Evolutionary conservation across 2,329 filamentous ascomycete species (phyloP).

Genomic region (Nothophaeocryptopus gaeumannii): DNA sequence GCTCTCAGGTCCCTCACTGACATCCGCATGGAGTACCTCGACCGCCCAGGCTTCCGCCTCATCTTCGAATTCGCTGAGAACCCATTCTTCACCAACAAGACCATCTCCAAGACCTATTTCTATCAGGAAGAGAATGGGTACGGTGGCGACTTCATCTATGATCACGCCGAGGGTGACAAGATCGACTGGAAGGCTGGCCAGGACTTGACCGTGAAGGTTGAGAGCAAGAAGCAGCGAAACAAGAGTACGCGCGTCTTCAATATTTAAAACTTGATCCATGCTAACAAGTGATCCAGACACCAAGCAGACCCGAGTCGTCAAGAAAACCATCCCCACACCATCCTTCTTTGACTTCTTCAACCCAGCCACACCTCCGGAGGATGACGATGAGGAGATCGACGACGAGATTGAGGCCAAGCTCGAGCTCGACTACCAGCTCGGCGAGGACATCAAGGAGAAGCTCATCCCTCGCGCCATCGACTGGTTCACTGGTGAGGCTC

Average conservation of each 20-base stretch:
- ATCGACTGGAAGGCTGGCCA: constrained; percentile 94
- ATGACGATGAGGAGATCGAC: constrained; percentile 73
- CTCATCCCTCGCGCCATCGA: constrained; percentile 96
- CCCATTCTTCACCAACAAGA: constrained; percentile 97
- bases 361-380: constrained; percentile 81
- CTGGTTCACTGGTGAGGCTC: constrained; percentile 98
- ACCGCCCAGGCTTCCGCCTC: constrained; percentile 94
- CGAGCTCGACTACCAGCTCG: constrained; percentile 96
- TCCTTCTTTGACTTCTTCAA: constrained; percentile 99
- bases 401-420: constrained; percentile 96
- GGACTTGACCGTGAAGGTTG: constrained; percentile 88
- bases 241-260: constrained; percentile 70
- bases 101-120: constrained; percentile 95
- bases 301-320: constrained; percentile 97
- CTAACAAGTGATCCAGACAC: constrained; percentile 63
- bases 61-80: constrained; percentile 97
- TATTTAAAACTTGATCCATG: constrained; percentile 3
- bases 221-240: constrained; percentile 99
- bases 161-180: constrained; percentile 96
- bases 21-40: constrained; percentile 98
- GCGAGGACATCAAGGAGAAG: constrained; percentile 99
- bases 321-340: constrained; percentile 97
- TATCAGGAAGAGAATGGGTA: constrained; percentile 99
- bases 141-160: constrained; percentile 98
- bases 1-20: constrained; percentile 87